Percentiles rank a stretch among this genome's conserved stretches.
These are phyloP conservation scores for Fusarium pininemorale DNA, from an alignment of 2,329 filamentous ascomycete genomes.

Conservation along the genomic window DNA sequence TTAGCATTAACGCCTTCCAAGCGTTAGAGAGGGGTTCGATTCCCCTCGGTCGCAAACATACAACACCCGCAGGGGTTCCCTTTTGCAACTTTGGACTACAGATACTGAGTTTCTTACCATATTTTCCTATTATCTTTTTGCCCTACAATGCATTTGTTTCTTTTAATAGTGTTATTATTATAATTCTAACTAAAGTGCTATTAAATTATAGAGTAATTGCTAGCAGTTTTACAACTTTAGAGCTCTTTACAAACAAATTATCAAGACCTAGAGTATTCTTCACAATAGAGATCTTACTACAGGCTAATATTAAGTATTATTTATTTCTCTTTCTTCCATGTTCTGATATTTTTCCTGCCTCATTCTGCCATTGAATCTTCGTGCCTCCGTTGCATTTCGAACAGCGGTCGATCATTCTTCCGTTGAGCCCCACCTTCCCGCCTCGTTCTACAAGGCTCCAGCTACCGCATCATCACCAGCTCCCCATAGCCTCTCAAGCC, in stretches of 20 bases:
- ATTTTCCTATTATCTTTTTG: no score
- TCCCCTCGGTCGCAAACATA: conserved; percentile 13
- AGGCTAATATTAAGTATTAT: rapidly evolving
- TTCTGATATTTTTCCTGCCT: no score
- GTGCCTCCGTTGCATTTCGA: background rate
- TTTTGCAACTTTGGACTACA: rapidly evolving
- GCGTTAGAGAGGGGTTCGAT: conserved; percentile 30
- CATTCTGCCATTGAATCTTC: background rate
- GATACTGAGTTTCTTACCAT: rapidly evolving
- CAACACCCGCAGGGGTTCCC: rapidly evolving
- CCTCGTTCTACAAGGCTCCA: conserved; percentile 30
- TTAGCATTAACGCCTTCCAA: conserved; percentile 30
- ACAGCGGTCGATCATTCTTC: conserved; percentile 25
- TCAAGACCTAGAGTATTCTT: no score
- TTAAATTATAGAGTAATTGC: no score
- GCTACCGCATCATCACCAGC: conserved; percentile 33
- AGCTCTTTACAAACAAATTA: rapidly evolving
- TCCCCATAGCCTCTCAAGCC: conserved; percentile 2
- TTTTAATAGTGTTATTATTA: no score
- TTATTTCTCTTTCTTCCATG: rapidly evolving
- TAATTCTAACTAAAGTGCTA: background rate
- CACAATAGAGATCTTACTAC: rapidly evolving
- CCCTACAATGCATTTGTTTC: background rate
- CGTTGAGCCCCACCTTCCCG: conserved; percentile 18
- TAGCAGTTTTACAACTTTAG: rapidly evolving